phyloP scores from a whole-genome alignment of 306 rosid genomes.

The Quillaja saponaria region DNA sequence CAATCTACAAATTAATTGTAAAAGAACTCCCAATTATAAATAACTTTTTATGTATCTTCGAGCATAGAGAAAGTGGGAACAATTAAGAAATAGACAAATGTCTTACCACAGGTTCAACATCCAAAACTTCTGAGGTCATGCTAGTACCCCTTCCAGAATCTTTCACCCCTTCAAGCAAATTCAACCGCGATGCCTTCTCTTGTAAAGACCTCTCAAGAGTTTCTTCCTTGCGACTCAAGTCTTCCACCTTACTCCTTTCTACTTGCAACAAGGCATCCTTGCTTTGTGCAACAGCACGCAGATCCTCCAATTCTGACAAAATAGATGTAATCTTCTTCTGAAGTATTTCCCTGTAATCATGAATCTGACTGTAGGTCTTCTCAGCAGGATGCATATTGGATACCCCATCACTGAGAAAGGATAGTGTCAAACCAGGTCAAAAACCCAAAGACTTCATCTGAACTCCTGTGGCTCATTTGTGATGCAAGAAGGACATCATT shows the following conservation, averaged over 20 bases:
- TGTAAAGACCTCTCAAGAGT: constrained; percentile 65
- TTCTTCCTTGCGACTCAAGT: constrained; percentile 59
- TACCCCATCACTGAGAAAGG: constrained; percentile 54
- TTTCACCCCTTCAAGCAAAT: constrained; percentile 77
- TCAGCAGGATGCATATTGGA: constrained; percentile 45
- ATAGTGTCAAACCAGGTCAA: constrained; percentile 68
- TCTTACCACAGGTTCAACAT: constrained; percentile 87
- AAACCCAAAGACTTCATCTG: constrained; percentile 67
- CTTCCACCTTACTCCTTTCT: constrained; percentile 73
- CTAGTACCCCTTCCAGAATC: constrained; percentile 53
- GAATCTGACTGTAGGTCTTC: constrained; percentile 44
- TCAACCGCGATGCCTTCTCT: constrained; percentile 66
- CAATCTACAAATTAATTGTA: no score
- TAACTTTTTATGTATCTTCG: no score
- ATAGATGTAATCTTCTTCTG: constrained; percentile 59
- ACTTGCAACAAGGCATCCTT: constrained; percentile 70
- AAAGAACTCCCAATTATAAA: constrained; percentile 2
- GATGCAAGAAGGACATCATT: constrained; percentile 86
- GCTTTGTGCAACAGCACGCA: constrained; percentile 53
- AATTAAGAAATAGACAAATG: constrained; percentile 21
- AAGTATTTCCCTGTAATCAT: constrained; percentile 66
- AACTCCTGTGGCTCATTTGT: constrained; percentile 60
- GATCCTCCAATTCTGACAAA: constrained; percentile 65
- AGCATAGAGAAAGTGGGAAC: no score
- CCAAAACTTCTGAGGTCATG: constrained; percentile 67